These are phyloP conservation scores for Coriolopsis trogii DNA, from an alignment of 1,284 basidiomycete genomes.

Conservation along the genomic window DNA sequence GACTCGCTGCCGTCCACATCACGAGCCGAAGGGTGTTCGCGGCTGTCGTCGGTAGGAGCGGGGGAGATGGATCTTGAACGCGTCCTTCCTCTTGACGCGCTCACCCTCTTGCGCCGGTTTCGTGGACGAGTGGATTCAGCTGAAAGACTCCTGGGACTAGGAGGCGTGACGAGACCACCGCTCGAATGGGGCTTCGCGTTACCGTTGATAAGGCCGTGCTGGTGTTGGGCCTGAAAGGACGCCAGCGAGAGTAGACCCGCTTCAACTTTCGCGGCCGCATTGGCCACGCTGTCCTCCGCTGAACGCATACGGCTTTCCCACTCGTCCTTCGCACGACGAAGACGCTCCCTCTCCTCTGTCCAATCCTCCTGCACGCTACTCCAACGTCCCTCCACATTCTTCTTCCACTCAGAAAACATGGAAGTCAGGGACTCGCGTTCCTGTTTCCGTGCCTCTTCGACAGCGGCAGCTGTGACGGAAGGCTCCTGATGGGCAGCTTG, in stretches of 20 bases:
- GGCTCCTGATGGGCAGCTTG: constrained; percentile 31
- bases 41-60: constrained; percentile 33
- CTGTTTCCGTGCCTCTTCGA: constrained; percentile 34
- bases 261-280: constrained; percentile 45
- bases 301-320: constrained; percentile 68
- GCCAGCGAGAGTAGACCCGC: constrained; percentile 46
- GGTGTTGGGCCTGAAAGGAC: constrained; percentile 39
- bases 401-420: constrained; percentile 69
- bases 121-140: constrained; percentile 51
- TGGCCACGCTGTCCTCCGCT: constrained; percentile 45
- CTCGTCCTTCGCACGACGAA: constrained; percentile 76
- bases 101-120: constrained; percentile 34
- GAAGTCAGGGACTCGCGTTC: constrained; percentile 52
- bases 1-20: constrained; percentile 25
- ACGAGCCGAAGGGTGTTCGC: constrained; percentile 14
- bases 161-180: constrained; percentile 68
- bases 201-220: constrained; percentile 43
- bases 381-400: constrained; percentile 79
- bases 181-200: constrained; percentile 43
- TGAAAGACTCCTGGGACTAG: constrained; percentile 69
- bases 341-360: constrained; percentile 78
- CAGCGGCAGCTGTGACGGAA: constrained; percentile 10
- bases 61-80: constrained; percentile 35
- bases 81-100: constrained; percentile 36
- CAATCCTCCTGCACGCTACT: constrained; percentile 78